These are phyloP conservation scores for Cryptosporidium canis DNA, from an alignment of 169 alveolate genomes.

Conservation along the genomic window DNA sequence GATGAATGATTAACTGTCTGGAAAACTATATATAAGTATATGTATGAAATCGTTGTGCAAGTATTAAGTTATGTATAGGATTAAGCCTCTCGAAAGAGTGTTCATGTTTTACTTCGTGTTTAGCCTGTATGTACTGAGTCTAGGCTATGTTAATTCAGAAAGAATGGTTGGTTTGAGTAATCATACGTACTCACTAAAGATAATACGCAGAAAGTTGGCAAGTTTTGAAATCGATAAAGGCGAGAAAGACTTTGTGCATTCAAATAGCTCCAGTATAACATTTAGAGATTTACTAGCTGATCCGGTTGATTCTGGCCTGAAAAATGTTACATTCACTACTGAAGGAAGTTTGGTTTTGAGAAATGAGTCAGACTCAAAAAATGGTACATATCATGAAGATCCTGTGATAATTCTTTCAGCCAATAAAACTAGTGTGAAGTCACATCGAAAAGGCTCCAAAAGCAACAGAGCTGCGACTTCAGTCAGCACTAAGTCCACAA, in stretches of 20 bases:
- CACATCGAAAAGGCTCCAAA: neutral
- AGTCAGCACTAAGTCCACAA: neutral
- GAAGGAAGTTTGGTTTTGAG: neutral
- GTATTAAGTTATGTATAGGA: neutral
- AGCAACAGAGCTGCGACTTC: neutral
- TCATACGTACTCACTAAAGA: neutral
- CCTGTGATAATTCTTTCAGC: neutral
- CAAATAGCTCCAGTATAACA: neutral
- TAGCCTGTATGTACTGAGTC: neutral
- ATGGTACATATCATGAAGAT: neutral
- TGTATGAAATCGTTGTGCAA: neutral
- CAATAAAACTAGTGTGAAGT: neutral
- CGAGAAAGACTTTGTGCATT: neutral
- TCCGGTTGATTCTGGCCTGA: neutral
- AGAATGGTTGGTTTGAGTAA: neutral
- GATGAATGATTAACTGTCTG: neutral
- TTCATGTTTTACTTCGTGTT: neutral
- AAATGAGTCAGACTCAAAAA: neutral
- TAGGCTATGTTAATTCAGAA: neutral
- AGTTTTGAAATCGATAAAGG: neutral
- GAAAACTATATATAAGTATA: neutral
- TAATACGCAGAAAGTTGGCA: conserved; percentile 3
- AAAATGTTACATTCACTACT: neutral
- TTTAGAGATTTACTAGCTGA: neutral
- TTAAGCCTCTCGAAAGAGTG: neutral